These are phyloP conservation scores for Globisporangium emineosum DNA, from an alignment of 352 stramenopile species.

Conservation along the genomic window DNA sequence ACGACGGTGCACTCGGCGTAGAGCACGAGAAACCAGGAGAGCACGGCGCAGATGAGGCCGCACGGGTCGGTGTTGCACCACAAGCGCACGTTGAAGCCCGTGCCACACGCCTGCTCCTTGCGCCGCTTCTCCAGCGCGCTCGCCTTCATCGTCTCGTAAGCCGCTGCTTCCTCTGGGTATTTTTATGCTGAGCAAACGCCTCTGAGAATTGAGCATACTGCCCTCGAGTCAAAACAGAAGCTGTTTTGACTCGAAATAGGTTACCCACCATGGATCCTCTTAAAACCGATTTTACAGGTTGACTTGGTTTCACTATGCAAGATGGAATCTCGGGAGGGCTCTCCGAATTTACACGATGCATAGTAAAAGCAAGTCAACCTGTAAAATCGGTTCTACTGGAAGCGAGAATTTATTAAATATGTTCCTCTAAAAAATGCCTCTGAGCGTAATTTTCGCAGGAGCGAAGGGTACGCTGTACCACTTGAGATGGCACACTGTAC, in stretches of 20 bases:
- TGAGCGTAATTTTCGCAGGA: not conserved
- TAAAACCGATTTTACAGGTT: too few species aligned
- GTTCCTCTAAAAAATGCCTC: not conserved
- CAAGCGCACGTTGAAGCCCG: conserved; percentile 73
- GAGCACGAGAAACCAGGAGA: conserved; percentile 90
- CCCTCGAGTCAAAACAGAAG: too few species aligned
- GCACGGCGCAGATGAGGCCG: conserved; percentile 85
- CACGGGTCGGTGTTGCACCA: conserved; percentile 92
- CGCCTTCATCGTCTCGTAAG: conserved; percentile 20
- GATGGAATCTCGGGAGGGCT: too few species aligned
- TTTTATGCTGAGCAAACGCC: too few species aligned
- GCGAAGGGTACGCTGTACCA: not conserved
- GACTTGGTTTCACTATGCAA: too few species aligned
- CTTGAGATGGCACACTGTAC: not conserved
- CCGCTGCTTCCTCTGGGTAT: not conserved
- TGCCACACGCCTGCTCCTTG: conserved; percentile 56
- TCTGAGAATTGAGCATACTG: too few species aligned
- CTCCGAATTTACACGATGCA: too few species aligned
- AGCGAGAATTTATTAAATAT: not conserved
- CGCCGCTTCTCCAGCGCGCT: conserved; percentile 42
- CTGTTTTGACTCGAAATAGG: too few species aligned
- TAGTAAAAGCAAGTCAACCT: too few species aligned
- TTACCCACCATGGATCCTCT: too few species aligned
- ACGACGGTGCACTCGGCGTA: conserved; percentile 91
- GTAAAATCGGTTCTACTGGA: too few species aligned